These are phyloP conservation scores for Mycena amicta DNA, from an alignment of 768 basidiomycete genomes.

Conservation along the genomic window DNA sequence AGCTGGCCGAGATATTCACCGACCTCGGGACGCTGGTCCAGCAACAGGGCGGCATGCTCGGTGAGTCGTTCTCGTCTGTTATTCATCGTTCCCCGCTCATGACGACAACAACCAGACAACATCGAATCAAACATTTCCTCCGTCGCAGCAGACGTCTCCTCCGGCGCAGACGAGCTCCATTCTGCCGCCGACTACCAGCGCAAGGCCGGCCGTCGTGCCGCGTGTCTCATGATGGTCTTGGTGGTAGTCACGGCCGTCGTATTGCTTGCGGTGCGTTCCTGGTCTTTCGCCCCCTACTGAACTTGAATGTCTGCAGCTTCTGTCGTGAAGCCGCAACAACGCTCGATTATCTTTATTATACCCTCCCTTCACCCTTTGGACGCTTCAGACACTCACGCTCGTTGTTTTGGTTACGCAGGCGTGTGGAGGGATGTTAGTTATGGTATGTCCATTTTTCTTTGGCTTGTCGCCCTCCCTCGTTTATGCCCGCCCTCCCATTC, in stretches of 20 bases:
- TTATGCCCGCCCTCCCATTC: too few species aligned
- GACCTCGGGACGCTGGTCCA: slow-evolving; percentile 93
- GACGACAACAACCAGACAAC: slow-evolving; percentile 63
- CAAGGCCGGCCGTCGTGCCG: slow-evolving; percentile 86
- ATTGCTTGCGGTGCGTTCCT: slow-evolving; percentile 78
- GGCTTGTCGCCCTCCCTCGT: too few species aligned
- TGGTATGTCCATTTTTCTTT: too few species aligned
- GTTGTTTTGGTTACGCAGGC: too few species aligned
- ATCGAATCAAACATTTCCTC: slow-evolving; percentile 93
- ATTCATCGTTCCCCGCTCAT: background rate
- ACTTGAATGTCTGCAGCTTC: too few species aligned
- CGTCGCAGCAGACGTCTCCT: slow-evolving; percentile 79
- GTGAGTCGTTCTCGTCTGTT: slow-evolving; percentile 46
- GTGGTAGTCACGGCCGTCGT: slow-evolving; percentile 85
- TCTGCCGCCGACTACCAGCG: slow-evolving; percentile 94
- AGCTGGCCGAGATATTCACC: slow-evolving; percentile 93
- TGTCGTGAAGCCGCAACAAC: too few species aligned
- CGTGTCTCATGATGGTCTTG: slow-evolving; percentile 87
- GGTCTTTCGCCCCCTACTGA: too few species aligned
- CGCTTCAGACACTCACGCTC: too few species aligned
- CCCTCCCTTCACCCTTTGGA: too few species aligned
- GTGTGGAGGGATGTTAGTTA: too few species aligned
- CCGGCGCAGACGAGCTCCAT: slow-evolving; percentile 83
- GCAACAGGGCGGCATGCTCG: slow-evolving; percentile 93
- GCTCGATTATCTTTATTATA: too few species aligned